These are phyloP conservation scores for Leishmania aethiopica DNA, from an alignment of 208 protist genomes.

Conservation along the genomic window DNA sequence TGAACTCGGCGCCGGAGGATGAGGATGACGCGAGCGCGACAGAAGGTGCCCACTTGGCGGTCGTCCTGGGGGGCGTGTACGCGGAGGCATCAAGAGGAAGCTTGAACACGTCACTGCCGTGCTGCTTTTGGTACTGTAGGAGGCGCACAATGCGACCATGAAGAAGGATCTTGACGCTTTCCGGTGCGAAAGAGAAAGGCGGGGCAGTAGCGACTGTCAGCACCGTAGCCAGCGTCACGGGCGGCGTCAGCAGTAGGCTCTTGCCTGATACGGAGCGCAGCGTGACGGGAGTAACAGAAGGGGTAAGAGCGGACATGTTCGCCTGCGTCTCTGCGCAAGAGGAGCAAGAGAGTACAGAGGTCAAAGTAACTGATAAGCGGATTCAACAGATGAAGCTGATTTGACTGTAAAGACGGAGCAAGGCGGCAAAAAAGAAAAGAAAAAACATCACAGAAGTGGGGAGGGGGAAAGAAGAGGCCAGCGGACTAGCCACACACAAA, in stretches of 20 bases:
- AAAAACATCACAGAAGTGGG: background rate
- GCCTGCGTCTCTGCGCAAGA: background rate
- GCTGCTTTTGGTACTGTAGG: constrained; percentile 6
- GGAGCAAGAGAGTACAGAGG: background rate
- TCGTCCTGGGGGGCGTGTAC: constrained; percentile 5
- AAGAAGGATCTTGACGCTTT: constrained; percentile 39
- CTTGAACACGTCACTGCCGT: constrained; percentile 4
- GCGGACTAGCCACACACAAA: background rate
- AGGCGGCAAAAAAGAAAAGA: background rate
- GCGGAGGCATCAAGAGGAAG: constrained; percentile 16
- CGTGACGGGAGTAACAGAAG: constrained; percentile 5
- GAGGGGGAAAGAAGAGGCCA: background rate
- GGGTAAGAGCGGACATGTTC: background rate
- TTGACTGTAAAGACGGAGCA: background rate
- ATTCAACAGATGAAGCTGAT: background rate
- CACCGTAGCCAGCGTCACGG: constrained; percentile 43
- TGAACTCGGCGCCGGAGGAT: background rate
- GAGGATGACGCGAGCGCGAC: background rate
- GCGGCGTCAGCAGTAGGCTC: constrained; percentile 30
- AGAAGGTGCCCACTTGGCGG: background rate
- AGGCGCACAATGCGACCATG: constrained; percentile 26
- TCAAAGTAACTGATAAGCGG: background rate
- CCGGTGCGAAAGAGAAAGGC: constrained; percentile 36
- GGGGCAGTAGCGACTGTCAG: constrained; percentile 36
- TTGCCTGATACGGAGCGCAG: constrained; percentile 59